Evolutionary conservation across 768 basidiomycete genomes (phyloP), one percentile per base, ranked within the genome.

Genomic region (Leucocoprinus birnbaumii): DNA sequence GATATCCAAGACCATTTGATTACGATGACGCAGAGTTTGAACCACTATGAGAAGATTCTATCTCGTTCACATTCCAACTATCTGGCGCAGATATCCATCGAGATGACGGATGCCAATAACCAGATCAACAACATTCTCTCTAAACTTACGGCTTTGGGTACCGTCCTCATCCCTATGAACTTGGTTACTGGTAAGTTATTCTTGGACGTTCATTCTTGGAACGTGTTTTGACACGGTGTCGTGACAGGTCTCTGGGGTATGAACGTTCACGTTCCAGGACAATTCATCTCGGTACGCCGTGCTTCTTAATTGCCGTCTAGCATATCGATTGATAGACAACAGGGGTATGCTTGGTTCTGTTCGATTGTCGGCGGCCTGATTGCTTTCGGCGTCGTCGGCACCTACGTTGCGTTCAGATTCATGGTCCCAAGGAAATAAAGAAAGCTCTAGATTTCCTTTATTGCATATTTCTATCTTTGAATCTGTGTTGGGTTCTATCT

Each of bases 101-200:
- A 98, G 76, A 99, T 98, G 96, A 96, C 94, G 34, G 95, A 98
- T 64, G 97, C 97, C 40, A 99, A 99, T 73, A 99, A 99, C 70
- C 94, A 98, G 75, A 99, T 98, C 75, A 99, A 99, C 72, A 94
- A 98, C 66, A 97, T 99, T 2, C 83, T 98, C 4, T 93, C 91
- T 3, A 98, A 98, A 75, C 77, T 99, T 57, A 98, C 97, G 0
- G 96, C 97, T 6, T 80, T 99, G 44, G 97, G 97, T 80, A 99
- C 97, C 5, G 85, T 99, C 4, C 87, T 98, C 61, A 87, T 99
- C 67, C 97, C 91, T 34, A 97, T 95, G 89, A 98, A 98, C 70
- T 72, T 98, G 69, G 84, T 99, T 48, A 99, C 97, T 24, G 95
- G 91, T 86, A 53, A 26, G 77, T 16, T 2, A 31, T 35, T 21